Evolutionary conservation across 306 rosid species (phyloP), one percentile per base, ranked within the genome.

Genomic region (Lupinus albus): DNA sequence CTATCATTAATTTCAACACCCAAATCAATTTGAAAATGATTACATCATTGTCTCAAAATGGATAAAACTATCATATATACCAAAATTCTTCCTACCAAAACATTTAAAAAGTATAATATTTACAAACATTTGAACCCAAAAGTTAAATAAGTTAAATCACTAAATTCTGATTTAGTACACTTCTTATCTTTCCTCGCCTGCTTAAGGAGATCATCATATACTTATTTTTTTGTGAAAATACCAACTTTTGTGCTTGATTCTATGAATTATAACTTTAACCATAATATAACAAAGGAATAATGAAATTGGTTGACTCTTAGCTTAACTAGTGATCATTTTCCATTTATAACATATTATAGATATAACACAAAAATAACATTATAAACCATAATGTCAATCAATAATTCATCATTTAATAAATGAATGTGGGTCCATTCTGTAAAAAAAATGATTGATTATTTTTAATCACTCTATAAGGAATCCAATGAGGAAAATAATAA

Each of bases 401-500:
- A 48, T 15, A 39, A 17, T 25, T 17, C 67, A 78, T 72, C 64
- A 70, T 73, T 73, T 39, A 11, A 7, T 13, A 9, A 62, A 61
- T 39, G 12, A 62, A 20, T 33, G 79, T 69, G 79, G 91, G 82
- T 62, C 82, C 70, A 4, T n/a, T 57, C 7, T 38, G 18, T 2
- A n/a, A 52, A 63, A 54, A 65, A 35, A 48, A 56, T 15, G 16
- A 45, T 70, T 33, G 55, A 12, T 60, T 68, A 41, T 11, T 57
- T 68, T 62, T 59, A 44, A 65, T 71, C 57, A 30, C 16, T 21
- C 63, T 13, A 5, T n/a, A 59, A 39, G 81, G 91, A 77, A 83
- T 88, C 91, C 91, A 1, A 83, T 70, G 85, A 69, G 50, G 15
- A 53, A 11, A 5, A 3, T 30, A 16, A 33, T 28, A 44, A 17